Percentiles rank a stretch among this genome's conserved stretches.
These are phyloP conservation scores for Saccharomyces mikatae DNA, from an alignment of 805 yeast species.

Conservation along the genomic window DNA sequence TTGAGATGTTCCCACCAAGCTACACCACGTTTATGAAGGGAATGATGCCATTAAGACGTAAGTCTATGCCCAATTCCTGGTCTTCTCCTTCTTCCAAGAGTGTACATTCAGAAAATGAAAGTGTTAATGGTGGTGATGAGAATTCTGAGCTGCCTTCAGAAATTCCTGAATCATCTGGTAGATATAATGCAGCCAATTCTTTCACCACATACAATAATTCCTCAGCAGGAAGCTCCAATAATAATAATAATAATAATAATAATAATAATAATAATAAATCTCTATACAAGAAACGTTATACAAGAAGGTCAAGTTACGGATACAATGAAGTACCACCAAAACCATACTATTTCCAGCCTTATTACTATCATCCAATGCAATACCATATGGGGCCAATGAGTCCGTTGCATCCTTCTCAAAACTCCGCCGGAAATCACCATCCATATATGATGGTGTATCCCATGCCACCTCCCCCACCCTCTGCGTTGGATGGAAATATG, in stretches of 20 bases:
- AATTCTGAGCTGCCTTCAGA: conserved; percentile 19
- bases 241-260: neutral
- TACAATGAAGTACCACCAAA: conserved; percentile 15
- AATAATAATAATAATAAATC: conserved; percentile 3
- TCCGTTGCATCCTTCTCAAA: conserved; percentile 14
- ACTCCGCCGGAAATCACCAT: conserved; percentile 11
- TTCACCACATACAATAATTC: conserved; percentile 22
- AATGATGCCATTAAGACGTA: conserved; percentile 13
- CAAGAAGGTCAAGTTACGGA: conserved; percentile 2
- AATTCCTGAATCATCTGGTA: conserved; percentile 17
- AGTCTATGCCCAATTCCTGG: conserved; percentile 17
- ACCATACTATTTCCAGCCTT: conserved; percentile 22
- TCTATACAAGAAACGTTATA: conserved; percentile 10
- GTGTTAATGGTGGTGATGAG: conserved; percentile 8
- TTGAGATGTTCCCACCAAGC: conserved; percentile 12
- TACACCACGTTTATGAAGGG: conserved; percentile 12
- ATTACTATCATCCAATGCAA: conserved; percentile 27
- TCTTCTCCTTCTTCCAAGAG: conserved; percentile 11
- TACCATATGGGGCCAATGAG: conserved; percentile 23
- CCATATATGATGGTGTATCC: conserved; percentile 29
- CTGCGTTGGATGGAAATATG: conserved; percentile 15
- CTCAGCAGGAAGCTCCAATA: conserved; percentile 22
- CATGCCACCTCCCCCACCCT: conserved; percentile 25
- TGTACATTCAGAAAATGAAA: conserved; percentile 6
- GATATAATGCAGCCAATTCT: conserved; percentile 10